Evolutionary conservation across 257 asterid species (phyloP).

Genomic region (Nicotiana otophora): DNA sequence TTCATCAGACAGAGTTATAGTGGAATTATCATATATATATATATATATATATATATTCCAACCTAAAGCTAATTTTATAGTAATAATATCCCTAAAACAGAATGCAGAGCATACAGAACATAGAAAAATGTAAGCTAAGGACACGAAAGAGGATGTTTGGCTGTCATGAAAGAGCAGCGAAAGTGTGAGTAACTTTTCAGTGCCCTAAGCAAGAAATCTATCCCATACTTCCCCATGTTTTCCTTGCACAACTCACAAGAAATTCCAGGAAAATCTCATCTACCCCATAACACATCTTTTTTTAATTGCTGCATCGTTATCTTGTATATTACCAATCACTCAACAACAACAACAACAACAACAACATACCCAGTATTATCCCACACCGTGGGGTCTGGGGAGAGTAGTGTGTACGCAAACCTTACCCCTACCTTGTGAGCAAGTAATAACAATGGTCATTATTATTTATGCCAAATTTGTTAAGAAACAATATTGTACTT

Average conservation of each 20-base stretch:
- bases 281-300: not conserved
- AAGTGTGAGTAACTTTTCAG: not conserved
- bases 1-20: not conserved
- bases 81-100: not conserved
- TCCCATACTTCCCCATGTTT: not conserved
- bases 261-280: not conserved
- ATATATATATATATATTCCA: too few relatives aligned
- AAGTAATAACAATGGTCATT: not conserved
- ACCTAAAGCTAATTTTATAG: not conserved
- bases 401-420: too few relatives aligned
- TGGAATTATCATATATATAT: too few relatives aligned
- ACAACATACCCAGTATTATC: too few relatives aligned
- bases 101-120: not conserved
- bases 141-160: not conserved
- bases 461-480: not conserved
- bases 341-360: not conserved
- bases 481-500: not conserved
- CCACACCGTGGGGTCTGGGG: too few relatives aligned
- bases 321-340: not conserved
- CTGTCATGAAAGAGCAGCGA: not conserved
- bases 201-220: not conserved
- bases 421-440: too few relatives aligned
- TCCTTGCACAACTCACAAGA: not conserved
- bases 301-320: not conserved
- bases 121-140: not conserved